These are phyloP conservation scores for Acer campestre DNA, from an alignment of 345 rosid genomes.

Conservation along the genomic window DNA sequence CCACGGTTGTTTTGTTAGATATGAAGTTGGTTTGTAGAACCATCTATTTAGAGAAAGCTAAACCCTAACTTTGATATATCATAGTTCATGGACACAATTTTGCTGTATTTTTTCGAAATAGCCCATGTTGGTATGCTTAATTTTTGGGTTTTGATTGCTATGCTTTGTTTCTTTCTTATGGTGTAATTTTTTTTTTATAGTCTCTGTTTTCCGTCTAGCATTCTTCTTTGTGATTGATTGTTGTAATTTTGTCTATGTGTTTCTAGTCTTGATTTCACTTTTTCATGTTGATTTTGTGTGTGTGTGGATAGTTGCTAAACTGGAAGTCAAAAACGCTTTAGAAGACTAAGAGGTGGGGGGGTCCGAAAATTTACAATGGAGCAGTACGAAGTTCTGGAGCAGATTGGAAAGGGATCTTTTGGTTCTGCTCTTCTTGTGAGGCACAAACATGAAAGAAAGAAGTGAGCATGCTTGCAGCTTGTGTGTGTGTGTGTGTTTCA, in stretches of 20 bases:
- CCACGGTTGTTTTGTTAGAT: constrained; percentile 2
- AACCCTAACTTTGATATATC: background rate
- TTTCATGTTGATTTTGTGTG: background rate
- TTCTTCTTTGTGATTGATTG: background rate
- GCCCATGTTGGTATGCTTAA: background rate
- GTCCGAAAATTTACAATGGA: constrained; percentile 54
- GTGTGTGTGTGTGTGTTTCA: background rate
- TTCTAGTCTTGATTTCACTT: background rate
- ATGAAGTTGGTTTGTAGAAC: background rate
- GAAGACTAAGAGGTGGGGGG: background rate
- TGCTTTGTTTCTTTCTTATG: background rate
- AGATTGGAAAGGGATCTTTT: constrained; percentile 94
- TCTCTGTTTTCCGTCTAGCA: background rate
- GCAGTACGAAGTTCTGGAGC: constrained; percentile 87
- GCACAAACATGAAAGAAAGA: constrained; percentile 93
- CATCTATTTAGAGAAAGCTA: background rate
- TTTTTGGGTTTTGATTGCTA: background rate
- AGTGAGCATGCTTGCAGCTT: constrained; percentile 44
- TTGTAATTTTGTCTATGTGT: background rate
- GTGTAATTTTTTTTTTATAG: too few relatives aligned
- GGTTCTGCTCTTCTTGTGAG: constrained; percentile 98
- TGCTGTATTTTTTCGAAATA: background rate
- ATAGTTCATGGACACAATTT: background rate
- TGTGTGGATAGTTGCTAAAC: constrained; percentile 7
- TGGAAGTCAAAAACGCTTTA: background rate